These are phyloP conservation scores for Chaetomium globosum DNA, from an alignment of 2,329 filamentous ascomycete genomes.

Conservation along the genomic window DNA sequence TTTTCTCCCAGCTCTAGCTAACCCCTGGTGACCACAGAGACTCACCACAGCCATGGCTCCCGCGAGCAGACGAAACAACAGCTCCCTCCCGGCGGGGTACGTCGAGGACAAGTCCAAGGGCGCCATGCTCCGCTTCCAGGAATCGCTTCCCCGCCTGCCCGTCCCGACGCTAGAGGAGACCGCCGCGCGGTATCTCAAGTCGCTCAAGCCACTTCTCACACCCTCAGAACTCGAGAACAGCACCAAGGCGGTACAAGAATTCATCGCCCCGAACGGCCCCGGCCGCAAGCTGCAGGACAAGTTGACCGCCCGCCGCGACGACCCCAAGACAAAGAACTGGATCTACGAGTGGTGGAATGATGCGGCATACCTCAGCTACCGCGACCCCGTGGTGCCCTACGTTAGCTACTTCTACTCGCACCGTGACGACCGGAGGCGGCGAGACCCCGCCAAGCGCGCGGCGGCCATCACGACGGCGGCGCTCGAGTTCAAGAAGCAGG, in stretches of 20 bases:
- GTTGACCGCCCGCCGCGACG: constrained; percentile 74
- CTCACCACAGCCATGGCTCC: constrained; percentile 54
- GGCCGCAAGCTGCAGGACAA: constrained; percentile 87
- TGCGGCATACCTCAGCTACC: constrained; percentile 86
- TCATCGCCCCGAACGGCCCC: constrained; percentile 81
- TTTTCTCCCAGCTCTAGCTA: constrained; percentile 14
- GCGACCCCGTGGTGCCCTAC: constrained; percentile 94
- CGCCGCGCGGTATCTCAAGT: constrained; percentile 76
- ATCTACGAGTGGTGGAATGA: constrained; percentile 98
- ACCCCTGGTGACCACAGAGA: constrained; percentile 36
- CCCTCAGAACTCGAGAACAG: constrained; percentile 69
- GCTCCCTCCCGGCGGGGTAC: constrained; percentile 67
- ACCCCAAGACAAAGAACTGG: constrained; percentile 89
- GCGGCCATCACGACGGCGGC: constrained; percentile 84
- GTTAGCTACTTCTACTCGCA: constrained; percentile 99
- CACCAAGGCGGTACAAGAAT: constrained; percentile 83
- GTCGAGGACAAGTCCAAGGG: constrained; percentile 78
- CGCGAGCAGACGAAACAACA: constrained; percentile 57
- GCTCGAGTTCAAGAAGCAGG: constrained; percentile 92
- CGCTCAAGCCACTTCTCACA: constrained; percentile 73
- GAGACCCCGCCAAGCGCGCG: constrained; percentile 88
- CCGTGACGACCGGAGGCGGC: constrained; percentile 84
- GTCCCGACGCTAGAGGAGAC: constrained; percentile 84
- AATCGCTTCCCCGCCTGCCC: constrained; percentile 77
- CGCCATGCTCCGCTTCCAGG: constrained; percentile 80